phyloP scores from a whole-genome alignment of 129 eudicot species.

The Flaveria bidentis region DNA sequence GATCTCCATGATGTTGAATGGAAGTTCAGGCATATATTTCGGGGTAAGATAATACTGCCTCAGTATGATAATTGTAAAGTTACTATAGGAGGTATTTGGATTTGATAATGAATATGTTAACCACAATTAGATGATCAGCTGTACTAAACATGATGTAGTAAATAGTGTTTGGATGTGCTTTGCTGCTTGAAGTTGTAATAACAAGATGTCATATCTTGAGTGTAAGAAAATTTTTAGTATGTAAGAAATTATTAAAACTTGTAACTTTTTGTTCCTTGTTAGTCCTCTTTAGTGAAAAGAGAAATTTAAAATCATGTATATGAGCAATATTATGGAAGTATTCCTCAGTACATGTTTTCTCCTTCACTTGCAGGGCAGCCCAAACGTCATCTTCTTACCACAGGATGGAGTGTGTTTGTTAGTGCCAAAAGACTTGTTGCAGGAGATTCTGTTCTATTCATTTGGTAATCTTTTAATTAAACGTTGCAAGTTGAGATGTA shows the following conservation, averaged over 20 bases:
- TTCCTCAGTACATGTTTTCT: background rate
- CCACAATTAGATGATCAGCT: background rate
- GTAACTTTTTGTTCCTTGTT: background rate
- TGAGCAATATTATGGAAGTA: background rate
- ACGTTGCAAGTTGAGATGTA: background rate
- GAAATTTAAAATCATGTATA: background rate
- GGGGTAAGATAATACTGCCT: slow-evolving; percentile 50
- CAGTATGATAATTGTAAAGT: background rate
- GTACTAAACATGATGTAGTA: background rate
- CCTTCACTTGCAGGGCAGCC: slow-evolving; percentile 81
- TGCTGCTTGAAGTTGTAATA: background rate
- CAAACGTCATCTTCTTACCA: slow-evolving; percentile 93
- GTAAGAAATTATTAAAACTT: too few relatives aligned
- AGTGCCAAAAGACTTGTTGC: slow-evolving; percentile 98
- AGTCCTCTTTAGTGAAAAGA: background rate
- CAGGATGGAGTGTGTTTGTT: slow-evolving; percentile 99
- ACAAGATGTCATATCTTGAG: too few relatives aligned
- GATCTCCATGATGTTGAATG: slow-evolving; percentile 99
- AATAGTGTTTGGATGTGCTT: background rate
- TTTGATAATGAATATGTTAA: background rate
- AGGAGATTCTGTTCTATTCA: slow-evolving; percentile 94
- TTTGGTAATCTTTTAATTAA: slow-evolving; percentile 56
- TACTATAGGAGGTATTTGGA: background rate
- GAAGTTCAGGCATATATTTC: slow-evolving; percentile 96
- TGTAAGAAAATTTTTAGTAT: too few relatives aligned